phyloP scores from a whole-genome alignment of 2,329 filamentous ascomycete genomes.

The Microsporum canis region DNA sequence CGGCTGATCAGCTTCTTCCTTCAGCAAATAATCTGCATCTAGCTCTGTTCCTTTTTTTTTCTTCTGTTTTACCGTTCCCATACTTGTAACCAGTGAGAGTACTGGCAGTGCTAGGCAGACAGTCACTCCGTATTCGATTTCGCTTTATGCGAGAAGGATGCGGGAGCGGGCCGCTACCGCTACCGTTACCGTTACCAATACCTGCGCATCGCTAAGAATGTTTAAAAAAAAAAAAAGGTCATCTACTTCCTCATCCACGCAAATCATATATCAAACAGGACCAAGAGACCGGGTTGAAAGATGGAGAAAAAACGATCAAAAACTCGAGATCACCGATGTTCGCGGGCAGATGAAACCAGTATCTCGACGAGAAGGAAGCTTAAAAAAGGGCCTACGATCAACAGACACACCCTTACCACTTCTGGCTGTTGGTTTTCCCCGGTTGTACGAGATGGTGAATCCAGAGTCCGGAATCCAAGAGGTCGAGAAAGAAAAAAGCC shows the following conservation, averaged over 20 bases:
- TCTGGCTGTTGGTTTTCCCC: not conserved
- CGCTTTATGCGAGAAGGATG: constrained; percentile 5
- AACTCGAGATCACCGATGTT: not conserved
- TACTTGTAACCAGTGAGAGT: too few relatives aligned
- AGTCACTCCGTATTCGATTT: not conserved
- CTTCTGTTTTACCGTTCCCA: not conserved
- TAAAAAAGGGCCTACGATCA: not conserved
- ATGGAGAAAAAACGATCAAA: not conserved
- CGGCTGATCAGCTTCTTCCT: not conserved
- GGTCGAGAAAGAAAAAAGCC: not conserved
- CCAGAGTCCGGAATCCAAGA: not conserved
- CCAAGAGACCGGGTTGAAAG: not conserved
- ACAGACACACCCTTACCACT: not conserved
- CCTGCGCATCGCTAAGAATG: constrained; percentile 3
- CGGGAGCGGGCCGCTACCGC: constrained; percentile 6
- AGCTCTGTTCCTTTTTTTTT: not conserved
- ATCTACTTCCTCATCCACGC: not conserved
- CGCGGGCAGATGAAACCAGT: not conserved
- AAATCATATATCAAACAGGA: not conserved
- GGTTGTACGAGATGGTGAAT: not conserved
- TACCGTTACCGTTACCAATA: constrained; percentile 5
- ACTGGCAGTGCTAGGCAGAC: too few relatives aligned
- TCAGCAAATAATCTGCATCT: not conserved
- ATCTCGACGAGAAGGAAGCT: not conserved
- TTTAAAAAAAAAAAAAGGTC: not conserved